Evolutionary conservation across 108 stramenopile genomes (phyloP), one percentile per base, ranked within the genome.

Genomic region (Skeletonema tropicum): DNA sequence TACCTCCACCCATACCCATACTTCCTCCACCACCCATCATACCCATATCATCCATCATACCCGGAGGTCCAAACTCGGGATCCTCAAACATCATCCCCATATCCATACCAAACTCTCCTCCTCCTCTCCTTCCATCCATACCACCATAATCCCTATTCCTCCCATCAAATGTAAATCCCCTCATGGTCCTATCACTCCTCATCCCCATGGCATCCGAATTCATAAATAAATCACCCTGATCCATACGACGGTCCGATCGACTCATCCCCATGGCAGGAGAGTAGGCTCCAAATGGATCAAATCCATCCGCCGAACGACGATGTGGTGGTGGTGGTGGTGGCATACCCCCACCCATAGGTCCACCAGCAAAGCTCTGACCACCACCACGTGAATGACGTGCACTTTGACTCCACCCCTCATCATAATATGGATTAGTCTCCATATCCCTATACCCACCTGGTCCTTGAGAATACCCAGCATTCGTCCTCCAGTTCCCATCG

Each of bases 11-110:
- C 35, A 32, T 35, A 10, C 21, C 58, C 12, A n/a, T 30, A 26
- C 25, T n/a, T 61, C 60, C 60, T 11, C 60, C 33, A 32, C 60
- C 60, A 61, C 33, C 33, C 60, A 61, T 61, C 33, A 32, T 35
- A 6, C 60, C 60, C 35, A 32, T 35, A 30, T 61, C 31, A 31
- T 61, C 31, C n/a, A 61, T 61, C 29, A 61, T 61, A 35, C 29
- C 60, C 33, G 31, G 35, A 59, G 58, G 58, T 17, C 60, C 29
- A 45, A 45, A 45, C 42, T 45, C 42, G 14, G 42, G 42, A 15
- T 45, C 15, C 15, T 45, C 42, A 45, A n/a, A 45, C 42, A 45
- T 45, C 60, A 61, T 61, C 6, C 60, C 35, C 33, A 32, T 32
- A 61, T 61, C 60, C 15, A 29, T 17, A 3, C 60, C 23, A 11